Evolutionary conservation across 208 protist species (phyloP), one percentile per base, ranked within the genome.

Genomic region (Trypanosoma cruzi): DNA sequence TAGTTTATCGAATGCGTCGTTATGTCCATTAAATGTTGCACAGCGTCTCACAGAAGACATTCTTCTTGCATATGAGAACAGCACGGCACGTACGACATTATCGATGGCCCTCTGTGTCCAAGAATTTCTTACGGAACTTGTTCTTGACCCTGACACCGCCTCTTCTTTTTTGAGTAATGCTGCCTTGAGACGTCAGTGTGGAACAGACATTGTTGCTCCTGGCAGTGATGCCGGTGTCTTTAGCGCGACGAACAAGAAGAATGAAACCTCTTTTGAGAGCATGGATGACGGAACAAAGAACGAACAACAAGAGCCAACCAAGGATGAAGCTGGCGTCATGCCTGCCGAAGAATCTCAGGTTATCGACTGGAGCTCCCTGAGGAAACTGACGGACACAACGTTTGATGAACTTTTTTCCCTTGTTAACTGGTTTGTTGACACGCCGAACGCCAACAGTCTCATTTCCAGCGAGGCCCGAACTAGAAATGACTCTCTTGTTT

Each of bases 341-440:
- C n/a, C 16, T 64, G 6, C 37, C 36, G 57, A 64, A 40, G 69
- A 58, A 49, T 3, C 34, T 37, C 32, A 64, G 0, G 2, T 22
- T 7, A 18, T 64, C 18, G 66, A 57, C 28, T 79, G 29, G 65
- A 65, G 16, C 58, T 42, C 70, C 28, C 68, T 80, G 63, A 63
- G 84, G 49, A 77, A 79, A 26, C 82, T 96, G 24, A 82, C 80
- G 44, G 87, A 92, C 31, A 49, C 49, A 1, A 86, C 89, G 31
- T 89, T 96, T 57, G 79, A 93, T 31, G 71, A 84, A 11, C 75
- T 96, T 37, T 96, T 96, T 64, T 77, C 82, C 20, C 67, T 96
- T 32, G 77, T 56, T 22, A 76, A 80, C 32, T 96, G 91, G 89
- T 94, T 96, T 54, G 74, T 85, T 18, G 91, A 96, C 69, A 77